Evolutionary conservation across 2,329 filamentous ascomycete species (phyloP).

Genomic region (Phyllosticta paracitricarpa): DNA sequence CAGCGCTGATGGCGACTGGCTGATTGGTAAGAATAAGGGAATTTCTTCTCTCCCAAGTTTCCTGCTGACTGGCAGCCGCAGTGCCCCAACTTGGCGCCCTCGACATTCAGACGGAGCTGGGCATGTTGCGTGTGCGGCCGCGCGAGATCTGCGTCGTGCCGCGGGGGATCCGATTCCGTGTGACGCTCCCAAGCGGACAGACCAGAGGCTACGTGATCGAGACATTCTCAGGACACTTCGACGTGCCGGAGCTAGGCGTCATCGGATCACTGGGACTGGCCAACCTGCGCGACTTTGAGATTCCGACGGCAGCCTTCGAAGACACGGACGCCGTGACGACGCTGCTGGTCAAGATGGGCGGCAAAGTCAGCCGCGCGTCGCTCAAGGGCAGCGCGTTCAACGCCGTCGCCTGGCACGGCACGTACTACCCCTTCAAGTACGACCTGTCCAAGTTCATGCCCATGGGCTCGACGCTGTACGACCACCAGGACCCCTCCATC

Average conservation of each 20-base stretch:
- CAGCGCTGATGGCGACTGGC: constrained; percentile 33
- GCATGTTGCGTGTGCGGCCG: constrained; percentile 28
- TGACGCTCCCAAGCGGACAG: constrained; percentile 52
- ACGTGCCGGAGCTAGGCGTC: background rate
- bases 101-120: constrained; percentile 31
- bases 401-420: constrained; percentile 32
- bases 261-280: background rate
- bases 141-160: constrained; percentile 54
- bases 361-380: background rate
- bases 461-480: constrained; percentile 28
- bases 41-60: no score
- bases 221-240: background rate
- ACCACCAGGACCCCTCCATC: constrained; percentile 30
- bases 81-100: constrained; percentile 24
- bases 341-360: background rate
- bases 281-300: background rate
- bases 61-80: background rate
- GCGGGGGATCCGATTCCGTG: constrained; percentile 62
- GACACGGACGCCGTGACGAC: background rate
- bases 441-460: constrained; percentile 40
- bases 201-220: constrained; percentile 41
- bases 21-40: constrained; percentile 18
- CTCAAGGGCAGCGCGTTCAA: constrained; percentile 30
- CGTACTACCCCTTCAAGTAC: constrained; percentile 45
- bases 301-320: background rate